Evolutionary conservation across 139 green algal species (phyloP).

Genomic region (Chlamydomonas incerta): DNA sequence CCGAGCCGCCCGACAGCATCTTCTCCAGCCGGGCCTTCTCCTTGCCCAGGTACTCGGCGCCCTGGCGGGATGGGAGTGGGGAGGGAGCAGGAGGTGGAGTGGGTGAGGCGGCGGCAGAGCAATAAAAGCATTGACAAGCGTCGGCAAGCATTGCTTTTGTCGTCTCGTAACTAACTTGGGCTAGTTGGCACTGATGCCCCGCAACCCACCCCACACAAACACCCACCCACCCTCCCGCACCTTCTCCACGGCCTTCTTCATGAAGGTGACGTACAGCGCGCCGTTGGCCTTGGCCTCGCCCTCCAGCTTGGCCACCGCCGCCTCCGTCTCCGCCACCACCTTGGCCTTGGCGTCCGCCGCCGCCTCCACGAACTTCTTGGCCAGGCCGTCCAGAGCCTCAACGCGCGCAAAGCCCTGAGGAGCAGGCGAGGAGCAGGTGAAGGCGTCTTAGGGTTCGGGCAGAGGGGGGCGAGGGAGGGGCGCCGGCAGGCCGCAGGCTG

Average conservation of each 20-base stretch:
- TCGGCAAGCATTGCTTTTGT: too few species aligned
- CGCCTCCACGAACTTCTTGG: slow-evolving; percentile 47
- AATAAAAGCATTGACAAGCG: too few species aligned
- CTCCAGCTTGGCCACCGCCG: slow-evolving; percentile 41
- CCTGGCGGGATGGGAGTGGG: slow-evolving; percentile 45
- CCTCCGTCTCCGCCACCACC: slow-evolving; percentile 21
- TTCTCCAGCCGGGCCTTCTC: slow-evolving; percentile 81
- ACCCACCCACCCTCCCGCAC: slow-evolving; percentile 15
- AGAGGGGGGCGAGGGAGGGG: too few species aligned
- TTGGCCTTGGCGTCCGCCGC: slow-evolving; percentile 46
- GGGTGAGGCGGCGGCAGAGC: too few species aligned
- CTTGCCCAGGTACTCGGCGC: slow-evolving; percentile 72
- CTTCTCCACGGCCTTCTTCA: slow-evolving; percentile 82
- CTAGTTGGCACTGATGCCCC: too few species aligned
- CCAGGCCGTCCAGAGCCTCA: slow-evolving; percentile 67
- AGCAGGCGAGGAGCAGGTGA: background rate
- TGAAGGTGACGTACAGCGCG: slow-evolving; percentile 78
- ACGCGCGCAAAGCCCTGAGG: slow-evolving; percentile 68
- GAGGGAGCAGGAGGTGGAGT: background rate
- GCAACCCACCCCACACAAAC: too few species aligned
- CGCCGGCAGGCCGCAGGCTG: too few species aligned
- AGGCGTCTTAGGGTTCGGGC: too few species aligned
- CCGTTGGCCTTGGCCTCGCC: slow-evolving; percentile 63
- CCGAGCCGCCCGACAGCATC: slow-evolving; percentile 67
- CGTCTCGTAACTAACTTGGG: too few species aligned